A percentile compares a stretch with the other conserved stretches of the same genome.
These are phyloP conservation scores for Ceraceosorus guamensis DNA, from an alignment of 1,284 basidiomycete genomes.

Conservation along the genomic window DNA sequence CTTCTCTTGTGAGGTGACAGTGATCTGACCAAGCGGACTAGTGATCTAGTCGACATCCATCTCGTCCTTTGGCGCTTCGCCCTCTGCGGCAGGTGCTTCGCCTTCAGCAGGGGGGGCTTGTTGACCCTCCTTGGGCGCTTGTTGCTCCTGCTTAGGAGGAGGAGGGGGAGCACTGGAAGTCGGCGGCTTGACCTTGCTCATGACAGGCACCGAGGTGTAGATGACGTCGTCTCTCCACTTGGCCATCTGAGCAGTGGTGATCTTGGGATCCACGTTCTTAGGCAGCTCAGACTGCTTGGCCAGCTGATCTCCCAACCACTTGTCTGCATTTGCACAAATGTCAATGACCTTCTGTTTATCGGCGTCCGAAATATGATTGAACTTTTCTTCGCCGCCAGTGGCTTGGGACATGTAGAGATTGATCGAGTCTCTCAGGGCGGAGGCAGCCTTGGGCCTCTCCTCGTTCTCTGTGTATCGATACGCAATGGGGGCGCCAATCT, in stretches of 20 bases:
- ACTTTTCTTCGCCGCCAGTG: slow-evolving; percentile 42
- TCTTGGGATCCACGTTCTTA: slow-evolving; percentile 47
- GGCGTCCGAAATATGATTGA: slow-evolving; percentile 43
- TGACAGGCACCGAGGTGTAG: slow-evolving; percentile 40
- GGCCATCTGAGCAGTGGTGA: slow-evolving; percentile 37
- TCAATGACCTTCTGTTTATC: slow-evolving; percentile 48
- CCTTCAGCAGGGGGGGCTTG: too few species aligned
- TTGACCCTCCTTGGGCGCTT: slow-evolving; percentile 16
- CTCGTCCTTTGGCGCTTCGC: slow-evolving; percentile 21
- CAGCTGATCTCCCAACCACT: slow-evolving; percentile 45
- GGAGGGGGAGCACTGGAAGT: slow-evolving; percentile 12
- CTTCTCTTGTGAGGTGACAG: too few species aligned
- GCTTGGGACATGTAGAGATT: slow-evolving; percentile 44
- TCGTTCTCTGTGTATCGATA: slow-evolving; percentile 40
- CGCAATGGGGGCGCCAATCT: slow-evolving; percentile 42
- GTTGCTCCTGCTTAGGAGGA: slow-evolving; percentile 22
- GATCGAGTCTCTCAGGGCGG: slow-evolving; percentile 39
- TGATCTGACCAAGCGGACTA: neutral
- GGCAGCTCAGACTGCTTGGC: slow-evolving; percentile 46
- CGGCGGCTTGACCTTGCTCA: slow-evolving; percentile 37
- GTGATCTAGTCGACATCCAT: slow-evolving; percentile 43
- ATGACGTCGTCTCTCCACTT: slow-evolving; percentile 47
- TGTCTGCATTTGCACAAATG: slow-evolving; percentile 41
- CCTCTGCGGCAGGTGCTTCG: too few species aligned
- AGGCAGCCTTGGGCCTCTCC: slow-evolving; percentile 44